phyloP scores from a whole-genome alignment of 768 basidiomycete species.

The Dacryopinax primogenitus region DNA sequence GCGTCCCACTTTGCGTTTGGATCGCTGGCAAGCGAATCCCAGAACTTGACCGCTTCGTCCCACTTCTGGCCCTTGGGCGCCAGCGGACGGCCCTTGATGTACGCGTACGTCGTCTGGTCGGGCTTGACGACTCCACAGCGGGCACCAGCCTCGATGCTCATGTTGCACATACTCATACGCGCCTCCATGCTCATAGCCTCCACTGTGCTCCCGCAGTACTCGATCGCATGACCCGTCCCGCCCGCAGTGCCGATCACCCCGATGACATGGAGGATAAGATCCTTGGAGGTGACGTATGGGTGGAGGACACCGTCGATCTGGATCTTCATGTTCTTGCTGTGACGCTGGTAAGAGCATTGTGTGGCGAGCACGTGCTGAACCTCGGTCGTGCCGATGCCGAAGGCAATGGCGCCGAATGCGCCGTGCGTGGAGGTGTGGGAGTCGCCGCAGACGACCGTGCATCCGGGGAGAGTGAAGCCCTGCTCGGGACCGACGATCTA shows the following conservation, averaged over 20 bases:
- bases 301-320: constrained; percentile 68
- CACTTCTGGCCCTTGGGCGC: constrained; percentile 70
- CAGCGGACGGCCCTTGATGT: constrained; percentile 68
- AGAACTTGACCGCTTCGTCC: constrained; percentile 76
- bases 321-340: constrained; percentile 86
- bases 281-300: constrained; percentile 78
- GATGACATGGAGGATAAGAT: constrained; percentile 82
- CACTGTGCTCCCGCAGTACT: constrained; percentile 82
- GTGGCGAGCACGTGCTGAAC: constrained; percentile 91
- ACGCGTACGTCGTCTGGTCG: constrained; percentile 73
- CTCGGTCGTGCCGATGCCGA: constrained; percentile 87
- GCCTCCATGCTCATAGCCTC: constrained; percentile 82
- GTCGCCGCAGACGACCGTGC: constrained; percentile 81
- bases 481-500: constrained; percentile 77
- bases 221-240: constrained; percentile 82
- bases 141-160: constrained; percentile 90
- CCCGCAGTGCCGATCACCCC: constrained; percentile 88
- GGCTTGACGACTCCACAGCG: constrained; percentile 88
- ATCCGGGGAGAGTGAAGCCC: constrained; percentile 75
- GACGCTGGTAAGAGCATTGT: constrained; percentile 74
- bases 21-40: constrained; percentile 67
- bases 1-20: constrained; percentile 73
- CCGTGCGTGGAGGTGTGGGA: constrained; percentile 91
- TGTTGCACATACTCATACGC: constrained; percentile 83
- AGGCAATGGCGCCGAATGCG: constrained; percentile 83